Evolutionary conservation across 306 rosid species (phyloP).

Genomic region (Betula pendula): DNA sequence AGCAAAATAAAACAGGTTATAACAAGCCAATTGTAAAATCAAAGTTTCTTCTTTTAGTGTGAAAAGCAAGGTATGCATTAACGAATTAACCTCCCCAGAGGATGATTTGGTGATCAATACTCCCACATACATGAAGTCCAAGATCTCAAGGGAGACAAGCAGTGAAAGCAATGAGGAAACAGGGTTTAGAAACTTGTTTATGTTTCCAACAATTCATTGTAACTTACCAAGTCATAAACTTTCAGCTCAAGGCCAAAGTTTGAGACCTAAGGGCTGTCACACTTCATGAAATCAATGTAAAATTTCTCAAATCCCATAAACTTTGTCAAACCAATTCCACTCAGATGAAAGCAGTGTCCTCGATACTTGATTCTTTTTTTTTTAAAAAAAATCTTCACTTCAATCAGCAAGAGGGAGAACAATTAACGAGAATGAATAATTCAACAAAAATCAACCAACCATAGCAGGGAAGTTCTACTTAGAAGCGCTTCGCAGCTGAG

Average conservation of each 20-base stretch:
- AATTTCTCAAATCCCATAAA: neutral
- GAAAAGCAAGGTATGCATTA: neutral
- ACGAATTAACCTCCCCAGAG: neutral
- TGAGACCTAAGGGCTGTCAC: no score
- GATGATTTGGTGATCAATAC: constrained; percentile 4
- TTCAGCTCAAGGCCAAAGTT: no score
- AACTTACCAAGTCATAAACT: constrained; percentile 1
- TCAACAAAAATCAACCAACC: no score
- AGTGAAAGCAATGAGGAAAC: neutral
- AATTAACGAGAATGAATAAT: neutral
- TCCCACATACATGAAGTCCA: neutral
- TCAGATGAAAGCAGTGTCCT: neutral
- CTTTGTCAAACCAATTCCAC: neutral
- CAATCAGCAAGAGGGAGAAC: neutral
- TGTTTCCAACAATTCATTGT: neutral
- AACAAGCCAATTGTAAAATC: neutral
- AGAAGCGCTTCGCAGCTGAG: neutral
- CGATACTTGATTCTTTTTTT: neutral
- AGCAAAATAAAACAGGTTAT: constrained; percentile 26
- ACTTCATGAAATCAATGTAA: no score
- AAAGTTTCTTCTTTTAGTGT: neutral
- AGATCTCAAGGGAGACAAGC: neutral
- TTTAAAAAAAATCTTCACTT: neutral
- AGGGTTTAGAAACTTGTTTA: neutral
- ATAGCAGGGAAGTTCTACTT: neutral